Evolutionary conservation across 2,329 filamentous ascomycete genomes (phyloP).

Genomic region (Scedosporium dehoogii): DNA sequence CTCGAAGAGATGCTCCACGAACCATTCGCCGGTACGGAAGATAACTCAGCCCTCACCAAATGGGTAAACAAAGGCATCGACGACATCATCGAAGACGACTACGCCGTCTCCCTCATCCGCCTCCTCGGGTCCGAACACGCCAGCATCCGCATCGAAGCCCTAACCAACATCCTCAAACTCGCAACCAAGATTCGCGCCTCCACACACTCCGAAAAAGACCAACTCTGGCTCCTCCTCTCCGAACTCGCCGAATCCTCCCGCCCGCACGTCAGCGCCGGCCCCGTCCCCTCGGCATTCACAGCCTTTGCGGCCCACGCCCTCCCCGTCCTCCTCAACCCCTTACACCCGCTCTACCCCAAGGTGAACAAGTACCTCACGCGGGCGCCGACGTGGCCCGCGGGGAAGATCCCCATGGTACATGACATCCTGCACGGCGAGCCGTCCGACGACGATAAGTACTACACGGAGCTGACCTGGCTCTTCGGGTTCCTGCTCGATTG

Average conservation of each 20-base stretch:
- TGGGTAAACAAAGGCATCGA: constrained; percentile 73
- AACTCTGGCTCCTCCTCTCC: constrained; percentile 68
- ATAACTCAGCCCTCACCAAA: constrained; percentile 42
- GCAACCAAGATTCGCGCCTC: constrained; percentile 55
- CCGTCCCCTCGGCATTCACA: constrained; percentile 64
- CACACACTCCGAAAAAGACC: constrained; percentile 63
- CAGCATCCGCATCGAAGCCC: constrained; percentile 70
- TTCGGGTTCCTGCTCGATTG: constrained; percentile 60
- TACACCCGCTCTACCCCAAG: constrained; percentile 77
- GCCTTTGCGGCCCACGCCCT: constrained; percentile 65
- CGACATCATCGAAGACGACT: constrained; percentile 68
- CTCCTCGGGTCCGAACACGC: constrained; percentile 66
- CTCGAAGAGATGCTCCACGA: constrained; percentile 43
- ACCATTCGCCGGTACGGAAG: constrained; percentile 34
- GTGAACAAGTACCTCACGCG: constrained; percentile 75
- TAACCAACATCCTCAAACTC: constrained; percentile 58
- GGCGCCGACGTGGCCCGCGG: constrained; percentile 64
- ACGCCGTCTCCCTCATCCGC: constrained; percentile 58
- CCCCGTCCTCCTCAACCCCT: constrained; percentile 61
- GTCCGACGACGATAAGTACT: constrained; percentile 61
- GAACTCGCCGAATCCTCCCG: constrained; percentile 70
- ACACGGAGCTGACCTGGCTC: constrained; percentile 66
- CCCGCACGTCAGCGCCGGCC: constrained; percentile 38
- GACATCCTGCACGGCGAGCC: constrained; percentile 55
- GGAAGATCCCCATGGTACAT: constrained; percentile 62